phyloP scores from a whole-genome alignment of 2,329 filamentous ascomycete species.

The Cephalotrichum gorgonifer region DNA sequence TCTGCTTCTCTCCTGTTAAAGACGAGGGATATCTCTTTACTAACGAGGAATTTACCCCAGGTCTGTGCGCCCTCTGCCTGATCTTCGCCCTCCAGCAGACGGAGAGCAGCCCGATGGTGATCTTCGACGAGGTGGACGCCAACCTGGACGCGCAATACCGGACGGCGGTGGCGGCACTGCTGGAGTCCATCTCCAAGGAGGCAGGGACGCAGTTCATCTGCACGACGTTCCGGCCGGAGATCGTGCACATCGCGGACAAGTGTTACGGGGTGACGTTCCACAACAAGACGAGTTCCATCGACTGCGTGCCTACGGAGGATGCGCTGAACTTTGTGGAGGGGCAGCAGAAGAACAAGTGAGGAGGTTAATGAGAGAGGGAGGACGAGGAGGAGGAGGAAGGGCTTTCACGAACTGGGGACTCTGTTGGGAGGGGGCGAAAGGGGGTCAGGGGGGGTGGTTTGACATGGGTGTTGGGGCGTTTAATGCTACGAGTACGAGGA shows the following conservation, averaged over 20 bases:
- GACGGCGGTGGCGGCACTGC: constrained; percentile 83
- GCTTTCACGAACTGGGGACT: background rate
- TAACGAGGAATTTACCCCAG: constrained; percentile 29
- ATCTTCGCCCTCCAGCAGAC: constrained; percentile 99
- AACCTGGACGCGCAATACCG: constrained; percentile 97
- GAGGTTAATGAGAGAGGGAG: background rate
- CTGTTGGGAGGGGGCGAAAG: background rate
- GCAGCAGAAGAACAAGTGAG: constrained; percentile 29
- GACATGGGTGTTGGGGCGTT: background rate
- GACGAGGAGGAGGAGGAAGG: background rate
- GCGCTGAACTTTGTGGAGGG: constrained; percentile 92
- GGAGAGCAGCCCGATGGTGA: constrained; percentile 95
- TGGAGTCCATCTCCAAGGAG: constrained; percentile 65
- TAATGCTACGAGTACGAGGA: background rate
- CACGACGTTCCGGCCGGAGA: constrained; percentile 96
- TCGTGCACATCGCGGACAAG: constrained; percentile 90
- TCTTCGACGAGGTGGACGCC: constrained; percentile 98
- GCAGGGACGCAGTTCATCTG: constrained; percentile 81
- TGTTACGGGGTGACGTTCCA: constrained; percentile 93
- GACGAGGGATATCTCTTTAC: background rate
- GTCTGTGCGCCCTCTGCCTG: constrained; percentile 89
- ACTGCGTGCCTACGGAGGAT: constrained; percentile 78
- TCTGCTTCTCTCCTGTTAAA: background rate
- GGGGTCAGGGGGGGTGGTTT: background rate
- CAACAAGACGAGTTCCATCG: constrained; percentile 90